Evolutionary conservation across 2,329 filamentous ascomycete species (phyloP).

Genomic region (Claviceps spartinae): DNA sequence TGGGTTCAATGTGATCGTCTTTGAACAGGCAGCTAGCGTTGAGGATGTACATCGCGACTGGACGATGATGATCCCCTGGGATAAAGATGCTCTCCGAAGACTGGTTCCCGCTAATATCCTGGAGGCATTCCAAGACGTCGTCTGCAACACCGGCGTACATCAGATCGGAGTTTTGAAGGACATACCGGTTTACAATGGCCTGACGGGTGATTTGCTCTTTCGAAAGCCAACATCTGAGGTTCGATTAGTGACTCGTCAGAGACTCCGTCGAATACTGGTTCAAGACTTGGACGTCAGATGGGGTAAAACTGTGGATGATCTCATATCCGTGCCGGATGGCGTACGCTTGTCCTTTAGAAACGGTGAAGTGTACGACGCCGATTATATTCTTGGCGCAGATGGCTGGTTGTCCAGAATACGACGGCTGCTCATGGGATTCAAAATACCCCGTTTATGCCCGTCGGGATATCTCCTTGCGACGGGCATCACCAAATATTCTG

Average conservation of each 20-base stretch:
- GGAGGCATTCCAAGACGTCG: conserved; percentile 15
- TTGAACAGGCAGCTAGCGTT: conserved; percentile 18
- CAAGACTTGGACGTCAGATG: conserved; percentile 20
- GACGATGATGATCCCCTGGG: conserved; percentile 28
- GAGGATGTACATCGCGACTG: conserved; percentile 21
- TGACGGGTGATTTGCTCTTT: conserved; percentile 23
- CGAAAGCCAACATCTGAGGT: conserved; percentile 18
- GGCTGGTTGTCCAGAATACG: conserved; percentile 18
- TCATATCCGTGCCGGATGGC: conserved; percentile 3
- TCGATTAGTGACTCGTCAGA: conserved; percentile 20
- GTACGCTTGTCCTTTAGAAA: conserved; percentile 14
- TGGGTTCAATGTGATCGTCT: conserved; percentile 20
- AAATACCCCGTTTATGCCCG: conserved; percentile 13
- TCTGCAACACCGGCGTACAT: conserved; percentile 21
- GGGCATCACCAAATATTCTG: conserved; percentile 13
- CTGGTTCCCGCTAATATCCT: conserved; percentile 20
- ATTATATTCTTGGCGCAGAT: conserved; percentile 18
- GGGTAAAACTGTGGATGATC: conserved; percentile 11
- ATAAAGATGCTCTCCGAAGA: conserved; percentile 19
- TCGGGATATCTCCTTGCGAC: conserved; percentile 18
- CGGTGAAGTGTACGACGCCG: conserved; percentile 9
- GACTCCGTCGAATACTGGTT: conserved; percentile 19
- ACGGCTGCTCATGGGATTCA: conserved; percentile 15
- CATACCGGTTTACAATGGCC: conserved; percentile 19
- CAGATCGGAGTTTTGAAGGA: conserved; percentile 14